Base-by-base conservation (phyloP, 2,329 filamentous ascomycete genomes). In the Cladosporium cucumerinum region DNA sequence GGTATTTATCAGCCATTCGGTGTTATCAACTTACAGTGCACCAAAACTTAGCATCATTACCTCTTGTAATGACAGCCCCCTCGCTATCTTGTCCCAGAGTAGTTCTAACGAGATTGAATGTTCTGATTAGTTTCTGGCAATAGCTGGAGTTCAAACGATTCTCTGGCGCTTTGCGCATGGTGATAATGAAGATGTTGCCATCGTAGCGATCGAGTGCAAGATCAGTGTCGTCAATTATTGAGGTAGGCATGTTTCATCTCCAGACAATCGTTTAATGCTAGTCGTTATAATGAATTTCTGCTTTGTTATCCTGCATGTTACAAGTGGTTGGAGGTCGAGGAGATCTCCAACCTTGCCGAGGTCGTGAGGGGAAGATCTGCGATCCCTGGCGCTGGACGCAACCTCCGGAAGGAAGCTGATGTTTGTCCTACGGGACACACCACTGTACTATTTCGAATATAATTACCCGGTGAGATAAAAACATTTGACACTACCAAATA, bases 101-200 rank as follows among this genome's bases (percentile, higher is more conserved):
- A 30, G 70, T 73, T 66, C 84, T 80, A 39, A 85, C 80, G 21
- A 77, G 74, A 67, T 79, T 79, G 63, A 83, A 80, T 2, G 83
- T 81, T 36, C 75, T 72, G 66, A 85, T 85, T 43, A 85, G 79
- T 66, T 84, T 82, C 71, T 85, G 83, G 49, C 81, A 81, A 67
- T 81, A 84, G 8, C 72, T 74, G 18, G 78, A 77, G 69, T 82
- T 84, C 57, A 85, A 71, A 25, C 83, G 78, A 71, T 86, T 86
- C 71, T 85, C 84, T 1, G 82, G 82, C 11, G 80, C 76, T 68
- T 84, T 84, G 60, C 82, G 78, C 78, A 86, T 82, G 10, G 82
- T 85, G 57, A 86, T 78, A 61, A 85, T 76, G 71, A 83, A 85
- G 67, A 84, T 74, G 66, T 81, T 79, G 67, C 78, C 80, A 64